A percentile compares a stretch with the other conserved stretches of the same genome.
phyloP scores from a whole-genome alignment of 352 stramenopile genomes.

The Phytophthora hibernalis region DNA sequence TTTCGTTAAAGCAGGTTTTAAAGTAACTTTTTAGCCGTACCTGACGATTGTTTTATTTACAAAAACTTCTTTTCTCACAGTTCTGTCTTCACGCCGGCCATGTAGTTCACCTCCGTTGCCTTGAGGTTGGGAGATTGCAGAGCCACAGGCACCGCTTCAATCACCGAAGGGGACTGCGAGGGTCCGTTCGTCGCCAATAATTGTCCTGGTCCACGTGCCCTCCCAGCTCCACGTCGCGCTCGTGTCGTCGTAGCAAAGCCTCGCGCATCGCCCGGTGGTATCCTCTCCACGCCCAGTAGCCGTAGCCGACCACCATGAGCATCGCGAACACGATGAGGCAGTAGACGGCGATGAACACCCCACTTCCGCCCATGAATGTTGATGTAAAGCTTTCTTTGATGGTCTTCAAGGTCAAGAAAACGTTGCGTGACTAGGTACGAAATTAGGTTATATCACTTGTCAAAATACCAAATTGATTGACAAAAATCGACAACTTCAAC shows the following conservation, averaged over 20 bases:
- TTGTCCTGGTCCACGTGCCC: constrained; percentile 30
- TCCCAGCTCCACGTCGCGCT: constrained; percentile 37
- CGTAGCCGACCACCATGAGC: constrained; percentile 31
- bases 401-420: not conserved
- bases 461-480: constrained; percentile 41
- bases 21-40: too few relatives aligned
- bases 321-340: constrained; percentile 42
- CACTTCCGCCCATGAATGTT: constrained; percentile 19
- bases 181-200: constrained; percentile 31
- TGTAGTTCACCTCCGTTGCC: constrained; percentile 12
- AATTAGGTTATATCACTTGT: not conserved
- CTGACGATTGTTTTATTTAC: not conserved
- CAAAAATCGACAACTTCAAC: constrained; percentile 19
- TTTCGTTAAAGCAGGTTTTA: too few relatives aligned
- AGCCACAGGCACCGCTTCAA: constrained; percentile 15
- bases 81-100: constrained; percentile 5
- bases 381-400: too few relatives aligned
- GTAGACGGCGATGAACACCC: constrained; percentile 39
- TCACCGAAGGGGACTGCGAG: constrained; percentile 16
- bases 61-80: constrained; percentile 7
- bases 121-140: constrained; percentile 20
- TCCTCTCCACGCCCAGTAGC: constrained; percentile 34
- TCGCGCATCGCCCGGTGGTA: constrained; percentile 38
- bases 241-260: constrained; percentile 38
- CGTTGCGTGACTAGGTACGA: not conserved